phyloP scores from a whole-genome alignment of 2,329 filamentous ascomycete genomes.

The Stagonosporopsis tanaceti region DNA sequence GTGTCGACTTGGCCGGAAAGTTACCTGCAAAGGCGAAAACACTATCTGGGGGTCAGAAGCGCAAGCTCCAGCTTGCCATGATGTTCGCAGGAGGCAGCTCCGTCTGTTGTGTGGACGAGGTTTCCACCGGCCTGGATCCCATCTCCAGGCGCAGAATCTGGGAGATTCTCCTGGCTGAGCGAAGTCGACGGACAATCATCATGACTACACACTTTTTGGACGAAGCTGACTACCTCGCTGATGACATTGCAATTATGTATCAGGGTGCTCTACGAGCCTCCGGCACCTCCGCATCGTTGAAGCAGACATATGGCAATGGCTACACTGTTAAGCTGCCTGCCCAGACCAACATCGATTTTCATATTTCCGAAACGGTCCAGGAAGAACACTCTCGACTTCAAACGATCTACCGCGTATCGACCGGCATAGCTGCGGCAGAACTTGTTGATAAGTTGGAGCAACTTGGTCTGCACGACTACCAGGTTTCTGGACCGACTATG shows the following conservation, averaged over 20 bases:
- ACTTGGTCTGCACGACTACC: constrained; percentile 73
- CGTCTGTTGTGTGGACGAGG: constrained; percentile 89
- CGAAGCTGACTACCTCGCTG: constrained; percentile 85
- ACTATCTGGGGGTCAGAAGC: constrained; percentile 86
- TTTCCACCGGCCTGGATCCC: constrained; percentile 85
- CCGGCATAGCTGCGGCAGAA: constrained; percentile 72
- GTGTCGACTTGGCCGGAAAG: constrained; percentile 79
- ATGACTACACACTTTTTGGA: constrained; percentile 92
- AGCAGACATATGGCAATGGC: constrained; percentile 78
- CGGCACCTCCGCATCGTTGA: constrained; percentile 83
- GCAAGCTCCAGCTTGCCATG: constrained; percentile 89
- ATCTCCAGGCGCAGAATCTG: constrained; percentile 86
- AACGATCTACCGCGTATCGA: constrained; percentile 74
- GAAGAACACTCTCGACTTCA: constrained; percentile 68
- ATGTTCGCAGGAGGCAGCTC: constrained; percentile 89
- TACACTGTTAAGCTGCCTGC: constrained; percentile 58
- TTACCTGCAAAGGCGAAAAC: constrained; percentile 73
- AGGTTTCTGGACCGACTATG: constrained; percentile 85
- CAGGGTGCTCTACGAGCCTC: constrained; percentile 80
- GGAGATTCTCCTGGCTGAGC: constrained; percentile 86
- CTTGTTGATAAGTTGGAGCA: constrained; percentile 74
- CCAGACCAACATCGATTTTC: constrained; percentile 21
- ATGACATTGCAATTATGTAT: constrained; percentile 85
- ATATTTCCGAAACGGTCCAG: constrained; percentile 24
- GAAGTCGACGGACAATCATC: constrained; percentile 79